Evolutionary conservation across 495 filamentous ascomycete genomes (phyloP).

Genomic region (Penicillium lagena): DNA sequence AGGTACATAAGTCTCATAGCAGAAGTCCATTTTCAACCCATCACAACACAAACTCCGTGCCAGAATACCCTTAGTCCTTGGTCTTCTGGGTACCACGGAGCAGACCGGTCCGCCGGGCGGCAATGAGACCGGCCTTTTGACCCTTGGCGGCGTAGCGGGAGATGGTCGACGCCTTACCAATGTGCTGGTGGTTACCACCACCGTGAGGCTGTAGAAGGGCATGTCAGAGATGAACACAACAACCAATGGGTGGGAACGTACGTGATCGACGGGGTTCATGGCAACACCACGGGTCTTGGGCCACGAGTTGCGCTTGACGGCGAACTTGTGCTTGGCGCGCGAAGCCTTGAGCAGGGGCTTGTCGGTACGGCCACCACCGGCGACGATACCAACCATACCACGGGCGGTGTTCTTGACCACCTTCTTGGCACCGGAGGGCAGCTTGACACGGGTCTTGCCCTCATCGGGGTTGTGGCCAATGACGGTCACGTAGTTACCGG

Average conservation of each 20-base stretch:
- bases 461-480: constrained; percentile 99
- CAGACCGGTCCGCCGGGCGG: constrained; percentile 96
- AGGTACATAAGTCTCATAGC: constrained; percentile 48
- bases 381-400: constrained; percentile 99
- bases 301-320: constrained; percentile 99
- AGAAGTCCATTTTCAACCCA: constrained; percentile 46
- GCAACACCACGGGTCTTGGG: constrained; percentile 99
- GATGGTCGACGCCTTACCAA: constrained; percentile 99
- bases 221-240: constrained; percentile 20
- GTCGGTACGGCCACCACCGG: constrained; percentile 98
- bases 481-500: constrained; percentile 98
- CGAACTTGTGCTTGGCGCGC: constrained; percentile 98
- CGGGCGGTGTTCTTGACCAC: constrained; percentile 82
- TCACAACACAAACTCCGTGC: constrained; percentile 42
- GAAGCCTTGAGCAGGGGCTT: constrained; percentile 99
- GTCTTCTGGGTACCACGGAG: constrained; percentile 99
- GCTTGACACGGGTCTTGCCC: constrained; percentile 99
- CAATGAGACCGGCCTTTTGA: constrained; percentile 99
- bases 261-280: constrained; percentile 99
- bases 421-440: constrained; percentile 98
- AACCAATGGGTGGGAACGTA: constrained; percentile 31
- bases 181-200: constrained; percentile 99
- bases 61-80: constrained; percentile 63
- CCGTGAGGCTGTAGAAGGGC: constrained; percentile 72
- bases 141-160: constrained; percentile 93